Conservation (phyloP, 108 stramenopile species). For the Nannochloropsis gaditana region DNA sequence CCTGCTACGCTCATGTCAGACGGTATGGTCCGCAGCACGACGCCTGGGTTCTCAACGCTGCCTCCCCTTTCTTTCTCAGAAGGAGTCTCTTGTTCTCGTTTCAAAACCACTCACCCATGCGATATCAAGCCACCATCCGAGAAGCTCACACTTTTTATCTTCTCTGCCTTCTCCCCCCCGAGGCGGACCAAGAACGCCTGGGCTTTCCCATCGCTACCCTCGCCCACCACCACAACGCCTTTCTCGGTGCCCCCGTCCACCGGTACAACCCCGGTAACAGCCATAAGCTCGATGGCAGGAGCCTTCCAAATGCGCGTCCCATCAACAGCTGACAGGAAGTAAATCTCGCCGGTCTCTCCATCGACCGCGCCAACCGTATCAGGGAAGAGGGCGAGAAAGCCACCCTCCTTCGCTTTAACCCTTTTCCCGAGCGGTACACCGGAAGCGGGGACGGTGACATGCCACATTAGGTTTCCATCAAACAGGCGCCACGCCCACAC, state of each 20-base stretch:
- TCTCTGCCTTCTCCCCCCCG: neutral
- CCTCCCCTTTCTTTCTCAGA: neutral
- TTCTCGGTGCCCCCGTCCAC: neutral
- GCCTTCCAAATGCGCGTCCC: neutral
- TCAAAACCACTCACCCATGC: neutral
- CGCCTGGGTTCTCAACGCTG: neutral
- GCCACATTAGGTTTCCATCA: neutral
- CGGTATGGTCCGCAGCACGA: neutral
- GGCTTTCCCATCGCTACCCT: neutral
- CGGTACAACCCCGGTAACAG: neutral
- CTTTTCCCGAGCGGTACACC: neutral
- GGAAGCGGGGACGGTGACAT: neutral
- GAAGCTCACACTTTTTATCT: neutral
- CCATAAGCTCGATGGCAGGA: neutral
- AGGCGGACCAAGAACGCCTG: neutral
- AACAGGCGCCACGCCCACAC: neutral
- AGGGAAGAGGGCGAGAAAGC: constrained; percentile 6
- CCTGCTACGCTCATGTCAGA: no score
- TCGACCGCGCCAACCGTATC: neutral
- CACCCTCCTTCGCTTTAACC: no score
- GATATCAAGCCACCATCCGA: neutral
- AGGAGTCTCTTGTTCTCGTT: neutral
- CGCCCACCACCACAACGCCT: neutral
- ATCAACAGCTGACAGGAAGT: neutral
- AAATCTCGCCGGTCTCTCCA: neutral